Conservation (phyloP, 2,329 filamentous ascomycete genomes). For the Alternaria hordeiaustralica region DNA sequence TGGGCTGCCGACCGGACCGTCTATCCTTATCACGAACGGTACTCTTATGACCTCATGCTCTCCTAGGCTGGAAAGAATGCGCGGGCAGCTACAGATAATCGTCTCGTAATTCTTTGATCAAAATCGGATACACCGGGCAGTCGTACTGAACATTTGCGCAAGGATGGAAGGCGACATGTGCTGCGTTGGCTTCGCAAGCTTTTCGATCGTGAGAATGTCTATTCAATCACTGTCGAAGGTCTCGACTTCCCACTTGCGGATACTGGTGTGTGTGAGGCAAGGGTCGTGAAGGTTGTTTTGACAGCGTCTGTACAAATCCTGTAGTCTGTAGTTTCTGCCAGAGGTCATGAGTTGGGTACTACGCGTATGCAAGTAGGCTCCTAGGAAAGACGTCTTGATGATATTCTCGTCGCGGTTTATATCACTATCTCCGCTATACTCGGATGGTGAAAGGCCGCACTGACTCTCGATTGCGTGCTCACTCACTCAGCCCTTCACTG, state of each 20-base stretch:
- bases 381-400: too few relatives aligned
- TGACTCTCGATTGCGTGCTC: too few relatives aligned
- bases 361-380: too few relatives aligned
- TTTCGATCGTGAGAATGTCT: background rate
- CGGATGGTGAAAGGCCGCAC: too few relatives aligned
- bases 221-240: background rate
- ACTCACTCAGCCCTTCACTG: too few relatives aligned
- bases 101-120: background rate
- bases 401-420: too few relatives aligned
- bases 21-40: too few relatives aligned
- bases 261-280: background rate
- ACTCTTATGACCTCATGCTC: background rate
- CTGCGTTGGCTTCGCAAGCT: background rate
- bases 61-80: background rate
- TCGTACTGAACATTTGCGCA: background rate
- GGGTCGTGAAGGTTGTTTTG: background rate
- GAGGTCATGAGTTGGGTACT: too few relatives aligned
- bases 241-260: background rate
- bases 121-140: background rate
- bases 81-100: background rate
- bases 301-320: too few relatives aligned
- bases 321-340: too few relatives aligned
- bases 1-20: too few relatives aligned
- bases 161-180: background rate
- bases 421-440: too few relatives aligned